Base-by-base conservation (phyloP, 371 early-diverging fungal species). In the Apophysomyces ossiformis region DNA sequence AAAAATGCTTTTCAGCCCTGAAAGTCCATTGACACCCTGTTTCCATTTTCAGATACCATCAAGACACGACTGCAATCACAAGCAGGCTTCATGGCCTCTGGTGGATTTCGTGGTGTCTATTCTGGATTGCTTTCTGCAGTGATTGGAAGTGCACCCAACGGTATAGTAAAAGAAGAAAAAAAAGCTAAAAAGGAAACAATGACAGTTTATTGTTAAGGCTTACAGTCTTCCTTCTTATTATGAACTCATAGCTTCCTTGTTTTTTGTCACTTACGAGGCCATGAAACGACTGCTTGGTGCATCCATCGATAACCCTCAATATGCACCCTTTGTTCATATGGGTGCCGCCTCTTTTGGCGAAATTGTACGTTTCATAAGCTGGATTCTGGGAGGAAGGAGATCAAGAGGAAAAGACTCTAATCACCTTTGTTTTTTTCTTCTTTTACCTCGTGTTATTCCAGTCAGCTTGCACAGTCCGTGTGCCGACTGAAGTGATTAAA, bases 401-500 rank as follows among this genome's bases (percentile, higher is more conserved):
- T 12, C 67, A 59, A 15, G n/a, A 36, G 36, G 16, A 41, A 62
- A n/a, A 38, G 15, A 15, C 18, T 60, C 3, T 38, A 26, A 39
- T 26, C 32, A 58, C 47, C 1, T 62, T 16, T 18, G n/a, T n/a
- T 64, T 47, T 62, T 57, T 63, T 18, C 16, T n/a, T n/a, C 39
- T 66, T 41, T 39, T 3, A 43, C 26, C 32, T 9, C 35, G 38
- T 7, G 61, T 59, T 5, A 1, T 13, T 39, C 5, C 70, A 93
- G 94, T 83, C 87, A 4, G 98, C 98, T 7, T 98, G 97, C 69
- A 78, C 94, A 46, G 90, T 96, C 16, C 88, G 98, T 4, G 97
- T 97, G 4, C 98, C 98, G 3, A 96, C 96, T 5, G 98, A 98
- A 74, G 93, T 96, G 38, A 88, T 96, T 65, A 98, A 98, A 73